A percentile compares a stretch with the other conserved stretches of the same genome.
phyloP scores from a whole-genome alignment of 1,139 yeast genomes.

The Candida tunisiensis region DNA sequence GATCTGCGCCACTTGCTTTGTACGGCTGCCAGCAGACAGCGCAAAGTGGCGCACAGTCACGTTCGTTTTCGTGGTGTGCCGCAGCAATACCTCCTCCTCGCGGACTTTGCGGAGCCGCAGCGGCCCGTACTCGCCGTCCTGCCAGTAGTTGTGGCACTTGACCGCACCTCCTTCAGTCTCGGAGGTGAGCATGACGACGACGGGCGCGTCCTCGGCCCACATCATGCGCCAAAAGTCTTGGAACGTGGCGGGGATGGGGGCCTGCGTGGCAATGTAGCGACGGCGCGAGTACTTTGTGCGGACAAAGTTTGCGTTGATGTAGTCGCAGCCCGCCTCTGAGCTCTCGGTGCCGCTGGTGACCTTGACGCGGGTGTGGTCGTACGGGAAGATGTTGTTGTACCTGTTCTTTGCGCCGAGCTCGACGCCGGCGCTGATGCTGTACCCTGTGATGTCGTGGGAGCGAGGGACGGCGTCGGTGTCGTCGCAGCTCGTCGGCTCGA shows the following conservation, averaged over 20 bases:
- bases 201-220: conserved; percentile 39
- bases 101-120: conserved; percentile 3
- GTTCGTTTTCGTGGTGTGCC: conserved; percentile 5
- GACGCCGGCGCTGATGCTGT: conserved; percentile 48
- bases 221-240: conserved; percentile 74
- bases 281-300: conserved; percentile 16
- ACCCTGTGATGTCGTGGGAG: too few relatives aligned
- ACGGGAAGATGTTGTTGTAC: conserved; percentile 70
- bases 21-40: conserved; percentile 1
- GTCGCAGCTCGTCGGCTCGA: too few relatives aligned
- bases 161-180: conserved; percentile 32
- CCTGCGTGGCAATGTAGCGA: conserved; percentile 70
- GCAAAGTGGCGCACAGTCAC: conserved; percentile 8
- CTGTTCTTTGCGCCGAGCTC: conserved; percentile 59
- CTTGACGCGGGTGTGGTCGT: conserved; percentile 68
- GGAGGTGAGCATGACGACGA: conserved; percentile 56
- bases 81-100: conserved; percentile 3
- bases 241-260: conserved; percentile 61
- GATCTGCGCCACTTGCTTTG: conserved; percentile 34
- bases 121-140: conserved; percentile 15
- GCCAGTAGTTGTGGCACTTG: conserved; percentile 45
- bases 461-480: too few relatives aligned
- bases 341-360: conserved; percentile 20
- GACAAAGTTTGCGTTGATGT: conserved; percentile 49
- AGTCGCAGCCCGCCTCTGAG: conserved; percentile 22